Evolutionary conservation across 441 rosid species (phyloP), one percentile per base, ranked within the genome.

Genomic region (Euphorbia corollata): DNA sequence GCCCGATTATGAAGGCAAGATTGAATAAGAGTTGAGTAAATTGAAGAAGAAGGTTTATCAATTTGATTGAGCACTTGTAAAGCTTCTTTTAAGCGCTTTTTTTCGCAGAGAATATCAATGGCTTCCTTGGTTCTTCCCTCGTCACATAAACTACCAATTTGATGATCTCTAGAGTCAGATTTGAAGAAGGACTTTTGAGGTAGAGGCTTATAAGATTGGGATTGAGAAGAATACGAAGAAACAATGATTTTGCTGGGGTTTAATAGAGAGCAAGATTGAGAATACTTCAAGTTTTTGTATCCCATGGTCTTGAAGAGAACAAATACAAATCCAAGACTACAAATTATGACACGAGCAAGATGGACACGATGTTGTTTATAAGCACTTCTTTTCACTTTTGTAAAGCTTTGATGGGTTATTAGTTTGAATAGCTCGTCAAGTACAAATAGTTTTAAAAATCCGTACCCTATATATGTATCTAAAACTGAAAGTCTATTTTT

Each of bases 61-160:
- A 79, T 68, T 16, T 11, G 71, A 56, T 65, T 59, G 65, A 79
- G 79, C 50, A 85, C 32, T 47, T 73, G 81, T 51, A 86, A 36
- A 12, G 96, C 90, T 62, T 85, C 90, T 59, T 47, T 58, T 11
- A 80, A 63, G 34, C 82, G 85, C 41, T 71, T 81, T 54, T 85
- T 77, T 16, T 73, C 74, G 70, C 91, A 84, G 30, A 89, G 79
- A 36, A 75, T 43, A 67, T 76, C 86, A 9, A 87, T 83, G 61
- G 93, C 90, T 79, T 87, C 88, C 70, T 76, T 70, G 74, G 73
- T 83, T 61, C 65, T 81, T 55, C 75, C 72, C 0, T 75, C 80
- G 15, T 66, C 69, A 82, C 85, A 83, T 43, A 89, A 75, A 48
- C 70, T 71, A 61, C 68, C 56, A 20, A 85, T 61, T 72, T 68